Conservation (phyloP, 345 rosid genomes). For the Ceriops zippeliana region DNA sequence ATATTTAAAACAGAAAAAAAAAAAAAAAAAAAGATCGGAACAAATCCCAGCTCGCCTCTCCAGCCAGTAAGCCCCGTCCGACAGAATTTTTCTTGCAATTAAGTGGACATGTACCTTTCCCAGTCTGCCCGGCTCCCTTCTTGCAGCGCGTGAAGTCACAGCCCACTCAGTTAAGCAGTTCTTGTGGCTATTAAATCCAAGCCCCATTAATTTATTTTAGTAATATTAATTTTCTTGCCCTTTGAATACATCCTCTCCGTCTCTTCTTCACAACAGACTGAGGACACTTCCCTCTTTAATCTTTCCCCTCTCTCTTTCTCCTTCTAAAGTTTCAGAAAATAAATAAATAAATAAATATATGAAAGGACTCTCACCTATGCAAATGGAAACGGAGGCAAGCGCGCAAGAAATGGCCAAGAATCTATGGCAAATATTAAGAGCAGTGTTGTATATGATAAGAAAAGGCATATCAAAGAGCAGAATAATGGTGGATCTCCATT, state of each 20-base stretch:
- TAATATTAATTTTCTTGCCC: conserved; percentile 29
- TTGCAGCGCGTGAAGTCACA: conserved; percentile 12
- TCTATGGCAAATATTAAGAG: conserved; percentile 47
- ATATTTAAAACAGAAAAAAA: too few species aligned
- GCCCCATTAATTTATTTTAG: conserved; percentile 1
- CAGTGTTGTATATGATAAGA: conserved; percentile 51
- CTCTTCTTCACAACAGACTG: not conserved
- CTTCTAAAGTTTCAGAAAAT: conserved; percentile 7
- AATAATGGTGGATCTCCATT: conserved; percentile 47
- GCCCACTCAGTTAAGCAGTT: too few species aligned
- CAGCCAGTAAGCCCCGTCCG: too few species aligned
- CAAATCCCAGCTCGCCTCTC: too few species aligned
- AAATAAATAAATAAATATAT: not conserved
- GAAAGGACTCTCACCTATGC: not conserved
- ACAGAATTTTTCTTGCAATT: not conserved
- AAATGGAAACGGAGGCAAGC: conserved; percentile 47
- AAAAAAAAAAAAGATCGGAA: too few species aligned
- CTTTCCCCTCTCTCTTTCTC: conserved; percentile 1
- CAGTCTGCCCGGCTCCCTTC: too few species aligned
- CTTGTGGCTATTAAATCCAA: too few species aligned
- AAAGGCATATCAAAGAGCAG: conserved; percentile 54
- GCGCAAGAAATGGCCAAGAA: conserved; percentile 46
- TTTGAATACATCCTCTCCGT: conserved; percentile 40
- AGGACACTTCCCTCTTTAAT: not conserved
- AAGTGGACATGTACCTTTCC: not conserved